A percentile compares a stretch with the other conserved stretches of the same genome.
Evolutionary conservation across 2,329 filamentous ascomycete species (phyloP).

Genomic region (Helminthosporium solani): DNA sequence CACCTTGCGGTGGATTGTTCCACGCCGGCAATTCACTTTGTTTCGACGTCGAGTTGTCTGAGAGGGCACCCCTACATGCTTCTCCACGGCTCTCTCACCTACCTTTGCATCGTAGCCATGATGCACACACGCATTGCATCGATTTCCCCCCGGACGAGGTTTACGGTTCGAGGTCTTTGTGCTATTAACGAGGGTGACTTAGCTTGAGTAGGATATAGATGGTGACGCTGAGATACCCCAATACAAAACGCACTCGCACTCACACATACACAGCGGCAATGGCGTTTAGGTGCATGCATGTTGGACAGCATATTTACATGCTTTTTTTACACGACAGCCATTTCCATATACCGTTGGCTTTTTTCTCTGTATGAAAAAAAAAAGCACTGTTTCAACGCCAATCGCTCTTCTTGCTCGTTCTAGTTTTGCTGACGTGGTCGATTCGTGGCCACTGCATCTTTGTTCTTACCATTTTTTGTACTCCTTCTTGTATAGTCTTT

Average conservation of each 20-base stretch:
- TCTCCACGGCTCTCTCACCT: no score
- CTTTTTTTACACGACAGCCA: conserved; percentile 1
- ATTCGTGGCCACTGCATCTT: background rate
- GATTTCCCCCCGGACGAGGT: conserved; percentile 6
- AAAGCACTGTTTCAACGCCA: no score
- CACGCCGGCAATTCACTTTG: conserved; percentile 7
- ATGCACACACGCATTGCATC: conserved; percentile 3
- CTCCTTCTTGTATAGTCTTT: background rate
- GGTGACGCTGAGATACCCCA: conserved; percentile 22
- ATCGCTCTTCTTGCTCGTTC: background rate
- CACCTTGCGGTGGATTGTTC: conserved; percentile 6
- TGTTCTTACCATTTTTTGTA: background rate
- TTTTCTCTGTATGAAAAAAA: no score
- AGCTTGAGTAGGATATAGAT: background rate
- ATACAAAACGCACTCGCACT: no score
- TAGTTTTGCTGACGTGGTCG: background rate
- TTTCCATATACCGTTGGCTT: no score
- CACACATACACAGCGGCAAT: background rate
- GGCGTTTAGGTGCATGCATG: conserved; percentile 7
- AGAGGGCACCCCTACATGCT: no score
- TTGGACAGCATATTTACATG: conserved; percentile 1
- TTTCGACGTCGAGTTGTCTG: conserved; percentile 15
- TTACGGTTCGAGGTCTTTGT: conserved; percentile 2
- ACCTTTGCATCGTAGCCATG: background rate
- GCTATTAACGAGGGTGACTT: background rate